A percentile compares a stretch with the other conserved stretches of the same genome.
Conservation (phyloP, 176 grass and related monocot genomes). For the Triticum turgidum region DNA sequence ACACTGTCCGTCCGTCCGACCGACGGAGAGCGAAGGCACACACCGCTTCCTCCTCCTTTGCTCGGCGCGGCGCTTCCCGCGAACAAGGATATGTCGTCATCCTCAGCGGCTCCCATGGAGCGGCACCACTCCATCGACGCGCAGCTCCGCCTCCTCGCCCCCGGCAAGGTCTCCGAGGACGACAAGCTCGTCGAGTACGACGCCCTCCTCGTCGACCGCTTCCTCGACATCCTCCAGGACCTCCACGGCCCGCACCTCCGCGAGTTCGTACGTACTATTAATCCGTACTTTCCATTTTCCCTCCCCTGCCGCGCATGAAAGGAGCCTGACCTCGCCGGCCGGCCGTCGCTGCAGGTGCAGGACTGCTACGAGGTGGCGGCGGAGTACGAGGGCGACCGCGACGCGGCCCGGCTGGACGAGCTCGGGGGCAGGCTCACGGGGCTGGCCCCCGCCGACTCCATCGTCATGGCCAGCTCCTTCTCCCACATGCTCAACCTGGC, state of each 20-base stretch:
- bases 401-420: constrained; percentile 51
- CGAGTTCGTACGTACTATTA: constrained; percentile 36
- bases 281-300: background rate
- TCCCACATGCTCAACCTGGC: constrained; percentile 92
- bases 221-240: constrained; percentile 77
- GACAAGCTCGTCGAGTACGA: constrained; percentile 80
- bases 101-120: background rate
- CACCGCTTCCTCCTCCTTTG: background rate
- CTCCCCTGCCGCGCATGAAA: background rate
- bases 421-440: constrained; percentile 55
- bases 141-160: constrained; percentile 52
- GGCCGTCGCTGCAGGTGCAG: constrained; percentile 55
- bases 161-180: constrained; percentile 63
- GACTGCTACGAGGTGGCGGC: constrained; percentile 78
- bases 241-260: constrained; percentile 53
- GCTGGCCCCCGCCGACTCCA: constrained; percentile 56
- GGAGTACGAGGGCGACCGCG: constrained; percentile 46
- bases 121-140: constrained; percentile 72
- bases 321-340: background rate
- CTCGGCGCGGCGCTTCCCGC: background rate
- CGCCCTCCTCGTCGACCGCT: constrained; percentile 58
- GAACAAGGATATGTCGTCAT: background rate
- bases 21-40: background rate
- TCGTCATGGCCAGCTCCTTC: constrained; percentile 72
- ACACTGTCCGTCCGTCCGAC: background rate